phyloP scores from a whole-genome alignment of 345 rosid species.

The Citrus cavaleriei region DNA sequence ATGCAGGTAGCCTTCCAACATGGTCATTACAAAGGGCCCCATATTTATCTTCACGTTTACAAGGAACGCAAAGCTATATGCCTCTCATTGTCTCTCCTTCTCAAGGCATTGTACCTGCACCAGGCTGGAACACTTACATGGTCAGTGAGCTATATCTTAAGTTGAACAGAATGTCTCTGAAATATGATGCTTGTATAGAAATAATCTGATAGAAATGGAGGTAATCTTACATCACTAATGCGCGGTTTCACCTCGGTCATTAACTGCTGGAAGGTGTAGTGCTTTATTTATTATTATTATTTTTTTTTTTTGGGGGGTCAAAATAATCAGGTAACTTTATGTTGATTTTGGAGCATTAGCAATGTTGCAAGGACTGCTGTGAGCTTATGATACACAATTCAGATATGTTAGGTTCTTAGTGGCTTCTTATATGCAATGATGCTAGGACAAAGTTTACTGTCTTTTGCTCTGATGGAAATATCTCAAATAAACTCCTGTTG shows the following conservation, averaged over 20 bases:
- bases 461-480: background rate
- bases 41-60: conserved; percentile 43
- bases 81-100: conserved; percentile 60
- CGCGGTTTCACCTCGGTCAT: background rate
- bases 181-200: background rate
- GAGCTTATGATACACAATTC: background rate
- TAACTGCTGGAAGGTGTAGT: no score
- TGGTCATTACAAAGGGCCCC: conserved; percentile 58
- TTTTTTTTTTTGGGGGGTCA: no score
- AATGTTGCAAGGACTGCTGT: background rate
- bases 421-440: background rate
- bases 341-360: background rate
- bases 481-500: conserved; percentile 4
- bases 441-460: background rate
- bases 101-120: conserved; percentile 51
- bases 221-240: background rate
- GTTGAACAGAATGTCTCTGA: background rate
- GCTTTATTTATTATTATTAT: no score
- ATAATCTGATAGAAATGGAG: background rate
- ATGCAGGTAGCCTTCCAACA: conserved; percentile 49
- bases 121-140: conserved; percentile 68
- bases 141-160: conserved; percentile 34
- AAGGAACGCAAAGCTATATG: conserved; percentile 47
- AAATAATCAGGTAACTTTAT: background rate
- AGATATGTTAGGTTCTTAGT: background rate